phyloP scores from a whole-genome alignment of 306 rosid species.

The Cucurbita pepo region DNA sequence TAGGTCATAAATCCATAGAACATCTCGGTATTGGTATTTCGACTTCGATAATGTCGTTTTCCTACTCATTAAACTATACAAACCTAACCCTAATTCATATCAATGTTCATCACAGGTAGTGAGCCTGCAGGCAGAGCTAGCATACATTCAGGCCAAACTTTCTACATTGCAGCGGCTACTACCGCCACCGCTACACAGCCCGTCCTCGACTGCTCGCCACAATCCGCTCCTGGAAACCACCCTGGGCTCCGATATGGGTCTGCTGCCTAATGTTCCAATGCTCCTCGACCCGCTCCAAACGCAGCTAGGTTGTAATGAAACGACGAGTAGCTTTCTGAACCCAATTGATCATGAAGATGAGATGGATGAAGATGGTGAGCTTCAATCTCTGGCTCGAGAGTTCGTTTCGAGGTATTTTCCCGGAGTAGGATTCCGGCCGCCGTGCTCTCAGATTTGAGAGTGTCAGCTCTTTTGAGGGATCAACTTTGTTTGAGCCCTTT shows the following conservation, averaged over 20 bases:
- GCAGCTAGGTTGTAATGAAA: constrained; percentile 11
- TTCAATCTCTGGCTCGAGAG: constrained; percentile 48
- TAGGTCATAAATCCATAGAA: too few species aligned
- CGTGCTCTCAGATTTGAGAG: constrained; percentile 17
- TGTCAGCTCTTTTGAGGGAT: background rate
- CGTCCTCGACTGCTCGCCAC: constrained; percentile 8
- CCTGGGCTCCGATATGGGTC: constrained; percentile 9
- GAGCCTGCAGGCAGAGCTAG: constrained; percentile 68
- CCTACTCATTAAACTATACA: too few species aligned
- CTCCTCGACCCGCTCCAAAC: constrained; percentile 21
- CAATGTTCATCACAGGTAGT: constrained; percentile 31
- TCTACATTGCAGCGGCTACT: constrained; percentile 35
- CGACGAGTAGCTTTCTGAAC: constrained; percentile 7
- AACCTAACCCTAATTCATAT: background rate
- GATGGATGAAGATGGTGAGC: constrained; percentile 23
- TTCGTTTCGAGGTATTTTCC: constrained; percentile 49
- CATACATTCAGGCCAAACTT: constrained; percentile 58
- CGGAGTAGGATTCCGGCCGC: constrained; percentile 37
- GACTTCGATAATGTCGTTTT: too few species aligned
- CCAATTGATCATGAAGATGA: constrained; percentile 15
- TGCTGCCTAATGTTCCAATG: constrained; percentile 17
- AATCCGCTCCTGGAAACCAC: background rate
- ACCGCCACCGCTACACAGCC: background rate
- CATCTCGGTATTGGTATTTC: too few species aligned
- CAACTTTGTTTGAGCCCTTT: background rate